Base-by-base conservation (phyloP, 2,329 filamentous ascomycete species). In the Fusarium mexicanum region DNA sequence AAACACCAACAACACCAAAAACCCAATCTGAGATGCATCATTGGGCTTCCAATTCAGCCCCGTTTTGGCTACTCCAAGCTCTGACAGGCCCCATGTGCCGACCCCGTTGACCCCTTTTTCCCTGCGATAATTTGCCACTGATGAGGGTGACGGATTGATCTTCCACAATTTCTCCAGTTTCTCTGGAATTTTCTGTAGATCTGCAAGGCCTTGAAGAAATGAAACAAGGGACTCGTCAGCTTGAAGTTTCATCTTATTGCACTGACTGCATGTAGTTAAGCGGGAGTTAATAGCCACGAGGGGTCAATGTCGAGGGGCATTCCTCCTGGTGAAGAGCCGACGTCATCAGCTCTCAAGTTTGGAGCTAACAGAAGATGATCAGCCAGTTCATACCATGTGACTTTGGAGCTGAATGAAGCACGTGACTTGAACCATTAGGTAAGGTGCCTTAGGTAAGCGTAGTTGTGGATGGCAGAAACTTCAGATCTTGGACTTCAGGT, bases 141-240 rank as follows among this genome's bases (percentile, higher is more conserved):
- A 62, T 66, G 67, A 77, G 63, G 76, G 76, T 44, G 38, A 51
- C 51, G 67, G 55, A 54, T 62, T 50, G 24, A 33, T 64, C 55
- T 58, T 68, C 60, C 58, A 70, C 35, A 54, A 26, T 46, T 47
- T 65, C 54, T 62, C 69, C 72, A 66, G 18, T 55, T 33, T 70
- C 31, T 57, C 29, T 64, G 60, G 48, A 69, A 69, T 50, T 61
- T 63, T 67, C 61, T 61, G 66, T 71, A 73, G 75, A 76, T 77
- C 72, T 64, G 29, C 58, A 60, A 60, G 35, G 64, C 61, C 62
- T 65, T 72, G 59, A 29, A 61, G 65, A 40, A 74, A 69, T 74
- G 76, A 78, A 78, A 78, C 76, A 77, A 64, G 71, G 71, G 66
- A 64, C 72, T 78, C 73, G 76, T 78, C 76, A 78, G 71, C 75